These are phyloP conservation scores for Suillus tomentosus DNA, from an alignment of 768 basidiomycete genomes.

Conservation along the genomic window DNA sequence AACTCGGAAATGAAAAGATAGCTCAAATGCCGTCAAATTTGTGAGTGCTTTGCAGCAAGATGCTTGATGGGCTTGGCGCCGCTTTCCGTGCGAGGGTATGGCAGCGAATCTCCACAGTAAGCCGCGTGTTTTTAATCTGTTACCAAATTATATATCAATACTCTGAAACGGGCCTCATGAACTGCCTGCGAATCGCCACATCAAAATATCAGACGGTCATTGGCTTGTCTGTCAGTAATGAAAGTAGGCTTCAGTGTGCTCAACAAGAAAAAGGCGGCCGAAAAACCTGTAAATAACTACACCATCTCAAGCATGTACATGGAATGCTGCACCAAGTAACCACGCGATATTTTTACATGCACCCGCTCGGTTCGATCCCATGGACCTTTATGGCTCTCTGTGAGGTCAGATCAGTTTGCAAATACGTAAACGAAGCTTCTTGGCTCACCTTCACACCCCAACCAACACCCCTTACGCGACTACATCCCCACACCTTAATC, in stretches of 20 bases:
- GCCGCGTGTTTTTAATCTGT: slow-evolving; percentile 21
- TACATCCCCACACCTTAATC: slow-evolving; percentile 59
- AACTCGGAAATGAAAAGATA: slow-evolving; percentile 6
- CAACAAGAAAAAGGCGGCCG: slow-evolving; percentile 7
- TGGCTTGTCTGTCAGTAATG: neutral
- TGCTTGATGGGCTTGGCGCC: neutral
- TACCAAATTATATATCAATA: slow-evolving; percentile 16
- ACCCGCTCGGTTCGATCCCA: slow-evolving; percentile 44
- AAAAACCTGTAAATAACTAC: slow-evolving; percentile 29
- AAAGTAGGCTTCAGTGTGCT: slow-evolving; percentile 16
- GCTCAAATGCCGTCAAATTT: slow-evolving; percentile 14
- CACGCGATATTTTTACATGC: slow-evolving; percentile 10
- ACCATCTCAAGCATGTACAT: slow-evolving; percentile 39
- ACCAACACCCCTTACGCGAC: slow-evolving; percentile 46
- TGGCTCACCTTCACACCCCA: slow-evolving; percentile 45
- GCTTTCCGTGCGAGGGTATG: slow-evolving; percentile 1
- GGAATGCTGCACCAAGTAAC: slow-evolving; percentile 35
- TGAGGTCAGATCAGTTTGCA: slow-evolving; percentile 3
- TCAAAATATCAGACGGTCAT: neutral
- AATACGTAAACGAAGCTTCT: neutral
- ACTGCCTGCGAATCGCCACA: neutral
- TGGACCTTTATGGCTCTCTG: slow-evolving; percentile 31
- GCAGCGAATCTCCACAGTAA: neutral
- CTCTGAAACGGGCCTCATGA: neutral
- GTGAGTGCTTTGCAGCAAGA: neutral